Conservation (phyloP, 1,284 basidiomycete genomes). For the Ceratobasidium sp. region DNA sequence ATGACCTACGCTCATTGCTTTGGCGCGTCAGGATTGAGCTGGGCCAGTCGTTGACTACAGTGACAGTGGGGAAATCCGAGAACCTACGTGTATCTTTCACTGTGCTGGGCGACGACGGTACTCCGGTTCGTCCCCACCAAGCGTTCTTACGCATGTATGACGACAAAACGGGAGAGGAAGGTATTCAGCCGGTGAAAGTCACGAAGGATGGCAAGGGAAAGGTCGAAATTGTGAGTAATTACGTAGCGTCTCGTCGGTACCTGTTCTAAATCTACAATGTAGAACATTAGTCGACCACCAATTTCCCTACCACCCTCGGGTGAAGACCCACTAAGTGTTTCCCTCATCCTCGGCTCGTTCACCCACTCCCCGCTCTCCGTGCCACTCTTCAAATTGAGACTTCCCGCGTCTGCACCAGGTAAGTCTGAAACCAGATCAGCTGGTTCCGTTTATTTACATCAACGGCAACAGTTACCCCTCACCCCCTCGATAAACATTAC, state of each 20-base stretch:
- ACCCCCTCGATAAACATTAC: slow-evolving; percentile 81
- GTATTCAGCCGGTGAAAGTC: slow-evolving; percentile 84
- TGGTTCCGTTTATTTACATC: not conserved
- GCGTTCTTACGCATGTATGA: slow-evolving; percentile 89
- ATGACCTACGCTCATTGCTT: not conserved
- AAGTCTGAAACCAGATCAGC: not conserved
- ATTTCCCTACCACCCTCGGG: slow-evolving; percentile 76
- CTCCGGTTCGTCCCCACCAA: slow-evolving; percentile 84
- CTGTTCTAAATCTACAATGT: slow-evolving; percentile 11
- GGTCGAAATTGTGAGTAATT: slow-evolving; percentile 76
- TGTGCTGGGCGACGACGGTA: slow-evolving; percentile 68
- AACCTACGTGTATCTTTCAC: slow-evolving; percentile 82
- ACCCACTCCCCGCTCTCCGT: slow-evolving; percentile 71
- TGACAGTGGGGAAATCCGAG: slow-evolving; percentile 70
- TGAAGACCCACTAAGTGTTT: slow-evolving; percentile 70
- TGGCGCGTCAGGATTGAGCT: slow-evolving; percentile 11
- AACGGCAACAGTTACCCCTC: slow-evolving; percentile 61
- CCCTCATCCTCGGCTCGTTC: slow-evolving; percentile 77
- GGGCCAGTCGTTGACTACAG: slow-evolving; percentile 51
- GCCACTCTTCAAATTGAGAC: slow-evolving; percentile 73
- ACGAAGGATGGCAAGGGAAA: slow-evolving; percentile 82
- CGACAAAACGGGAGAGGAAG: slow-evolving; percentile 77
- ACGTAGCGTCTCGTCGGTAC: not conserved
- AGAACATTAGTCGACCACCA: slow-evolving; percentile 81
- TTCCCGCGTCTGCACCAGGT: slow-evolving; percentile 71